Percentiles rank a stretch among this genome's conserved stretches.
These are phyloP conservation scores for Blakeslea trispora DNA, from an alignment of 371 early-diverging fungal species.

Conservation along the genomic window DNA sequence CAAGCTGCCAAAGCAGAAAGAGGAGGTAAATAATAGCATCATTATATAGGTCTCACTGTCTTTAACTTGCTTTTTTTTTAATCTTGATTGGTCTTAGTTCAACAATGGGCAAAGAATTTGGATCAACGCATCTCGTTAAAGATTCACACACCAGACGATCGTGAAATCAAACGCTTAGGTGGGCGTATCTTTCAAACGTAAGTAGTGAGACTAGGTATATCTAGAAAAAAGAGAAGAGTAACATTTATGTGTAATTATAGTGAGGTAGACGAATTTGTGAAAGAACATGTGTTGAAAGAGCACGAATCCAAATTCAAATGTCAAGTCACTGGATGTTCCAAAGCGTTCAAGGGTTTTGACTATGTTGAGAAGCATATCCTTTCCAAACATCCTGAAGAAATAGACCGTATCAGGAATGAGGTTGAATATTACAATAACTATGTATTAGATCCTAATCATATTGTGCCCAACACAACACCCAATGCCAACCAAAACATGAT, in stretches of 20 bases:
- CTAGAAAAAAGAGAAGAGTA: too few relatives aligned
- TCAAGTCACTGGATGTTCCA: conserved; percentile 74
- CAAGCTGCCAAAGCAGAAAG: conserved; percentile 27
- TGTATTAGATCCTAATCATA: conserved; percentile 78
- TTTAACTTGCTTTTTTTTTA: too few relatives aligned
- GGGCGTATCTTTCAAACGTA: conserved; percentile 76
- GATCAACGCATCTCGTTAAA: conserved; percentile 68
- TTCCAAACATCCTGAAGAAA: conserved; percentile 81
- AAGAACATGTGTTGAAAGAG: conserved; percentile 65
- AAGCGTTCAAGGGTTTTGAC: conserved; percentile 93
- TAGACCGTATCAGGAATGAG: conserved; percentile 60
- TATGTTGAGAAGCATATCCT: conserved; percentile 93
- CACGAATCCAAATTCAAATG: conserved; percentile 89
- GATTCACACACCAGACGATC: conserved; percentile 64
- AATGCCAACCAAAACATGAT: conserved; percentile 5
- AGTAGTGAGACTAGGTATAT: too few relatives aligned
- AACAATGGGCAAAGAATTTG: conserved; percentile 60
- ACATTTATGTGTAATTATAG: too few relatives aligned
- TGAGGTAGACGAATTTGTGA: conserved; percentile 52
- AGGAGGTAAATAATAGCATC: conserved; percentile 25
- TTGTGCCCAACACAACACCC: conserved; percentile 39
- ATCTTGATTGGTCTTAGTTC: conserved; percentile 28
- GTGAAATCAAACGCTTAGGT: conserved; percentile 71
- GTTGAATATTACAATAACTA: conserved; percentile 85
- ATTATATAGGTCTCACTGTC: too few relatives aligned